These are phyloP conservation scores for Aspergillus thermomutatus DNA, from an alignment of 2,329 filamentous ascomycete genomes.

Conservation along the genomic window DNA sequence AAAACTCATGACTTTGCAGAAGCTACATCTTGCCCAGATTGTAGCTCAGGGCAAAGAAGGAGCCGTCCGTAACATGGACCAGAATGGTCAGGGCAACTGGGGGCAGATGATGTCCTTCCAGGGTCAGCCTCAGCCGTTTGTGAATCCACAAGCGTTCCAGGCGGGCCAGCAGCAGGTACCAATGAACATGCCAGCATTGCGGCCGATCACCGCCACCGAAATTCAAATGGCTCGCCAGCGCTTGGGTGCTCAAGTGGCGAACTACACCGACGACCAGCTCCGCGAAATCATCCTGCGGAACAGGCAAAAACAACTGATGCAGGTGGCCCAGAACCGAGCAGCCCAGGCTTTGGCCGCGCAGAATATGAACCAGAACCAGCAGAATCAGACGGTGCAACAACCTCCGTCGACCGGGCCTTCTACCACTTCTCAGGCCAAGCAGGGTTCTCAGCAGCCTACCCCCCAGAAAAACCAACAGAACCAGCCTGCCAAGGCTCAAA, in stretches of 20 bases:
- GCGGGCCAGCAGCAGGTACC: conserved; percentile 25
- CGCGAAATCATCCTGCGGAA: conserved; percentile 33
- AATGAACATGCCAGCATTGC: conserved; percentile 28
- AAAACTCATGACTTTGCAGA: conserved; percentile 41
- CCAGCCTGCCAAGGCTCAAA: conserved; percentile 29
- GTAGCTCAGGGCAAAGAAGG: conserved; percentile 26
- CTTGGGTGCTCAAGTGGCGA: conserved; percentile 31
- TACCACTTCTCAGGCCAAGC: conserved; percentile 23
- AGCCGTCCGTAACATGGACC: conserved; percentile 19
- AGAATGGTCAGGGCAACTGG: conserved; percentile 21
- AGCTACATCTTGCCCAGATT: conserved; percentile 44
- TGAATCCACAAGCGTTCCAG: conserved; percentile 26
- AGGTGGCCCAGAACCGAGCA: conserved; percentile 30
- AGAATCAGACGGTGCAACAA: conserved; percentile 22
- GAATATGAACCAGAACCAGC: conserved; percentile 22
- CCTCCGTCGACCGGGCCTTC: conserved; percentile 19
- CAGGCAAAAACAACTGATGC: conserved; percentile 35
- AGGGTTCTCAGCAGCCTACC: conserved; percentile 19
- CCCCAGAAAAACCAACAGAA: conserved; percentile 25
- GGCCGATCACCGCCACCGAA: conserved; percentile 34
- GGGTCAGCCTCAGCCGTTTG: conserved; percentile 26
- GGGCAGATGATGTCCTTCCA: conserved; percentile 22
- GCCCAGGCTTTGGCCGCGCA: conserved; percentile 21
- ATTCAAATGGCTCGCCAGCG: conserved; percentile 36
- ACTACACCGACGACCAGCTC: conserved; percentile 43